Base-by-base conservation (phyloP, 371 early-diverging fungal species). In the Mortierella sp. region DNA sequence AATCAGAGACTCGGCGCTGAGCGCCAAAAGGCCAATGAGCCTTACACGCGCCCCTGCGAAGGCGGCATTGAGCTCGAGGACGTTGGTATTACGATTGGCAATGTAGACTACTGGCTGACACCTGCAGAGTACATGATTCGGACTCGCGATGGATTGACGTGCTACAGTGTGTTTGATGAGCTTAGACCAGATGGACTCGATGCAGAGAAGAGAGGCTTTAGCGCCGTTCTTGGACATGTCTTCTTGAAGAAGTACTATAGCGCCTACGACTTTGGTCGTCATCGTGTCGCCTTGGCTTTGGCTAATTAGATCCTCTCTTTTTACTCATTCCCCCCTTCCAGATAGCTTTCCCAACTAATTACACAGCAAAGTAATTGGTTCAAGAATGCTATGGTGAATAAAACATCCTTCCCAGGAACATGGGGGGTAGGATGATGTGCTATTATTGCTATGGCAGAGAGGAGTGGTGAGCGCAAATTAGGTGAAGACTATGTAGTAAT, bases 181-280 rank as follows among this genome's bases (percentile, higher is more conserved):
- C 2, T 64, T 3, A 2, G 28, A 21, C 19, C 6, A 16, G 24
- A 3, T 31, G 2, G 14, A 19, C 21, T 34, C 40, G 37, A 31
- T 19, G 64, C 13, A 37, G 64, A 64, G 64, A 40, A 1, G 0
- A 37, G 64, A 64, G 64, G 64, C 2, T 64, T 37, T 21, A 34
- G 21, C 3, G 64, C 64, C 0, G 37, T 64, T 64, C 64, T 64
- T 6, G 64, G 64, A 8, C 34, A 19, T 2, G 64, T 64, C 64
- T 64, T 64, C 24, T 40, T 64, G 37, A 64, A 8, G 31, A 64
- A 64, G 64, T 64, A 64, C 34, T 64, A 37, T 8, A 64, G 64
- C 37, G 64, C 64, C 24, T 64, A 37, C 10, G 24, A 64, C 21
- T 64, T 34, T 37, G 64, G 37, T 37, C 34, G 34, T 37, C 64